phyloP scores from a whole-genome alignment of 805 yeast species.

The Maudiozyma bulderi region DNA sequence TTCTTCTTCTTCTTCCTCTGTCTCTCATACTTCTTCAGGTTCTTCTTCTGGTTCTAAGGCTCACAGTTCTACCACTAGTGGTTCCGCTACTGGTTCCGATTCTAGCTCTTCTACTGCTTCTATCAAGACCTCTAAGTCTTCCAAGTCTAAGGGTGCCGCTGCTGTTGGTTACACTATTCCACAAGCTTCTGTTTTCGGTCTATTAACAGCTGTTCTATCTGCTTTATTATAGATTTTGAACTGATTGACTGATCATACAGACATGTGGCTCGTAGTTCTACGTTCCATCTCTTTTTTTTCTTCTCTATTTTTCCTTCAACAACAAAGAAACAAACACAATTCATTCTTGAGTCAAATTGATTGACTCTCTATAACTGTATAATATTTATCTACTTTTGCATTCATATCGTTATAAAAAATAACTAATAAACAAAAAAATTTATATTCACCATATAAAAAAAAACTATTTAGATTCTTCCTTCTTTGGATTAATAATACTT shows the following conservation, averaged over 20 bases:
- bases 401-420: not conserved
- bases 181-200: constrained; percentile 2
- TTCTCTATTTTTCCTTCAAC: no score
- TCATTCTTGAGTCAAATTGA: no score
- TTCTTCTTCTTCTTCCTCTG: constrained; percentile 38
- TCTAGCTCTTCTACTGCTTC: constrained; percentile 7
- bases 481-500: not conserved
- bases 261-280: not conserved
- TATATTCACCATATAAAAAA: not conserved
- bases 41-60: constrained; percentile 28
- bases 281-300: not conserved
- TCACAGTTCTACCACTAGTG: constrained; percentile 27
- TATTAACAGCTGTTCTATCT: constrained; percentile 34
- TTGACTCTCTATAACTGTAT: not conserved
- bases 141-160: constrained; percentile 8
- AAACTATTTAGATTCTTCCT: not conserved
- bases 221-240: constrained; percentile 29
- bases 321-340: no score
- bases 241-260: no score
- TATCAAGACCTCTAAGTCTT: constrained; percentile 1
- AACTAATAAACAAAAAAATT: not conserved
- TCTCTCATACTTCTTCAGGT: constrained; percentile 24
- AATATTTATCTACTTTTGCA: not conserved
- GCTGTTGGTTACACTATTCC: constrained; percentile 1
- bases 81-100: constrained; percentile 4